A percentile compares a stretch with the other conserved stretches of the same genome.
Conservation (phyloP, 805 yeast genomes). For the Osmozyma mogii region DNA sequence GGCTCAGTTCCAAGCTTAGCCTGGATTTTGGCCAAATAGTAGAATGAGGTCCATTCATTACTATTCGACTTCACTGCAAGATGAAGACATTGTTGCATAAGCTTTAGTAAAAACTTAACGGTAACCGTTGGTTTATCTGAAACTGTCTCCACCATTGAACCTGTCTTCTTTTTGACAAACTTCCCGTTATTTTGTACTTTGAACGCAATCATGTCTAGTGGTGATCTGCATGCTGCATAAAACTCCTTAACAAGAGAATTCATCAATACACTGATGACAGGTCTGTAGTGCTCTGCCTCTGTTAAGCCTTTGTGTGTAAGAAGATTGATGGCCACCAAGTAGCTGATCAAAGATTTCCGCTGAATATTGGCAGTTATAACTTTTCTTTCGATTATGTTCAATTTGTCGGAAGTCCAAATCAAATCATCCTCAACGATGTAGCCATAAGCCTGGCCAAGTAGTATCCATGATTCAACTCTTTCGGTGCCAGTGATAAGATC, state of each 20-base stretch:
- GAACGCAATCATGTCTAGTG: constrained; percentile 59
- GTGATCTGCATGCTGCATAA: constrained; percentile 50
- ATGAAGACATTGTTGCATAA: constrained; percentile 35
- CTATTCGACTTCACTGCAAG: constrained; percentile 38
- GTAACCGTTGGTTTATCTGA: constrained; percentile 16
- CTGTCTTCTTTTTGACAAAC: constrained; percentile 19
- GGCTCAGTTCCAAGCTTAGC: constrained; percentile 38
- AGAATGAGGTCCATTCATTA: constrained; percentile 55
- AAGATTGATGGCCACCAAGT: constrained; percentile 59
- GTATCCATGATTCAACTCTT: constrained; percentile 80
- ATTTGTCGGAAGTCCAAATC: constrained; percentile 85
- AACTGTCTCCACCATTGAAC: constrained; percentile 19
- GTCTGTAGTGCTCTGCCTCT: constrained; percentile 13
- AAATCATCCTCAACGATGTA: constrained; percentile 80
- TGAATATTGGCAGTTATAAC: constrained; percentile 55
- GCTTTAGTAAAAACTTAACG: constrained; percentile 25
- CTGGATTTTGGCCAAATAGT: constrained; percentile 50
- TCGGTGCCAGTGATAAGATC: constrained; percentile 63
- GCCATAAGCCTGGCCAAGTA: constrained; percentile 73
- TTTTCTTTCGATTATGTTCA: constrained; percentile 56
- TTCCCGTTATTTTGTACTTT: constrained; percentile 31
- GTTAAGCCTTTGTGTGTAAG: constrained; percentile 3
- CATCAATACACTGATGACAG: constrained; percentile 41
- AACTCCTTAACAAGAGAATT: constrained; percentile 48
- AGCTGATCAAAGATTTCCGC: constrained; percentile 63